Evolutionary conservation across 169 alveolate genomes (phyloP).

Genomic region (Cyclospora cayetanensis): DNA sequence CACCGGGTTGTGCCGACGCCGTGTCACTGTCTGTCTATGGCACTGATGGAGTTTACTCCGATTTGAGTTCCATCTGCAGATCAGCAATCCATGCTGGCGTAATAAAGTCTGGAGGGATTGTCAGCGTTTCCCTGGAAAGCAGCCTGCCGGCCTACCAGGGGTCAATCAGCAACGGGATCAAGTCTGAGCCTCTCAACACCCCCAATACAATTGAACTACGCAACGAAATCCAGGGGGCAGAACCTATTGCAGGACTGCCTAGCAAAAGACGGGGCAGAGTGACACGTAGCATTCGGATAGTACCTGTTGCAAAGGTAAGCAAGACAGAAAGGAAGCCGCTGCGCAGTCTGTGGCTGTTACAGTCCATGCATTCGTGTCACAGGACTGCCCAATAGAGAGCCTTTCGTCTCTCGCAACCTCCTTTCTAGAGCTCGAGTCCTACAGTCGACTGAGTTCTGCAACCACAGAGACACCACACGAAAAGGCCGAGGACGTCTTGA

Average conservation of each 20-base stretch:
- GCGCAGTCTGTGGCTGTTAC: not conserved
- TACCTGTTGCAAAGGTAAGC: conserved; percentile 78
- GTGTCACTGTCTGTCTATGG: conserved; percentile 82
- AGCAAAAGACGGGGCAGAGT: conserved; percentile 34
- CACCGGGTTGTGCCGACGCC: conserved; percentile 83
- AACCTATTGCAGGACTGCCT: not conserved
- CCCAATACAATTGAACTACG: conserved; percentile 37
- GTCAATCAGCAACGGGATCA: not conserved
- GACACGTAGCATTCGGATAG: conserved; percentile 76
- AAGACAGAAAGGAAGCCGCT: not conserved
- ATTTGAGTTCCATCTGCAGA: conserved; percentile 89
- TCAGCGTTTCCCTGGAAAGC: conserved; percentile 86
- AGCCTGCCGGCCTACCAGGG: conserved; percentile 87
- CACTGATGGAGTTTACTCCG: conserved; percentile 86
- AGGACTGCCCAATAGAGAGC: conserved; percentile 67
- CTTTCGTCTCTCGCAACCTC: conserved; percentile 24
- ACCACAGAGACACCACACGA: conserved; percentile 57
- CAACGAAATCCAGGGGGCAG: conserved; percentile 14
- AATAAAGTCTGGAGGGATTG: conserved; percentile 84
- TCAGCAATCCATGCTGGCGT: conserved; percentile 92
- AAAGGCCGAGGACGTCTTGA: conserved; percentile 30
- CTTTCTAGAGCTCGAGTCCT: conserved; percentile 33
- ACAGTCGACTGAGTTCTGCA: not conserved
- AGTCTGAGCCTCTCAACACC: conserved; percentile 36
- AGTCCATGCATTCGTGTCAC: not conserved